These are phyloP conservation scores for Flaveria bidentis DNA, from an alignment of 129 eudicot species.

Conservation along the genomic window DNA sequence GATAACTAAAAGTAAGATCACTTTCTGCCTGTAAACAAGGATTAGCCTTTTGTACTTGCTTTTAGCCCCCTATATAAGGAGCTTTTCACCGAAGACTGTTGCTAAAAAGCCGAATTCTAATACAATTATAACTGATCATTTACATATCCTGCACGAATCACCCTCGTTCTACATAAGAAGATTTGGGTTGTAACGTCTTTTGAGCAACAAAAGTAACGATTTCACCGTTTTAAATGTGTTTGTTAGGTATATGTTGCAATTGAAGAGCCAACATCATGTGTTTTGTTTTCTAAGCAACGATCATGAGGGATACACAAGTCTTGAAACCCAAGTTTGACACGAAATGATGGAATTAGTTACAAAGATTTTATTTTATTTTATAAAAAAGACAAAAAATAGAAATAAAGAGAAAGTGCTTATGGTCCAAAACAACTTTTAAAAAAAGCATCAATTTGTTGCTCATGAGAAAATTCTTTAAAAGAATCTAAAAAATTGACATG, in stretches of 20 bases:
- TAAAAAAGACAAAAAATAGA: too few relatives aligned
- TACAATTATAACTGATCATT: neutral
- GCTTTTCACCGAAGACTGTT: slow-evolving; percentile 15
- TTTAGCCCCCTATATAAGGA: slow-evolving; percentile 32
- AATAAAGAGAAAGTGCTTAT: slow-evolving; percentile 31
- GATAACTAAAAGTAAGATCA: slow-evolving; percentile 26
- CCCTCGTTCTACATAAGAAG: neutral
- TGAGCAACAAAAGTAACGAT: slow-evolving; percentile 5
- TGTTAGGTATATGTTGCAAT: slow-evolving; percentile 28
- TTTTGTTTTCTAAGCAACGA: slow-evolving; percentile 32
- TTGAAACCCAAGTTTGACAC: slow-evolving; percentile 25
- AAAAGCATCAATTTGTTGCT: slow-evolving; percentile 36
- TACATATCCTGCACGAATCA: neutral
- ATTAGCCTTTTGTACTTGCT: slow-evolving; percentile 31
- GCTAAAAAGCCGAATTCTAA: slow-evolving; percentile 4
- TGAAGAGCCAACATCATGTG: slow-evolving; percentile 26
- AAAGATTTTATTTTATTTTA: neutral
- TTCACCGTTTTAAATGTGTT: slow-evolving; percentile 18
- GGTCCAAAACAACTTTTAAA: slow-evolving; percentile 29
- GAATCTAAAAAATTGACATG: slow-evolving; percentile 27
- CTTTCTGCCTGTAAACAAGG: slow-evolving; percentile 39
- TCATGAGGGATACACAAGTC: slow-evolving; percentile 28
- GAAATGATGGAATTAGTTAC: neutral
- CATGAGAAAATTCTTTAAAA: slow-evolving; percentile 23
- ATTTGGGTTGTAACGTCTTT: slow-evolving; percentile 13